Conservation (phyloP, 2,329 filamentous ascomycete genomes). For the Hymenoscyphus infarciens region DNA sequence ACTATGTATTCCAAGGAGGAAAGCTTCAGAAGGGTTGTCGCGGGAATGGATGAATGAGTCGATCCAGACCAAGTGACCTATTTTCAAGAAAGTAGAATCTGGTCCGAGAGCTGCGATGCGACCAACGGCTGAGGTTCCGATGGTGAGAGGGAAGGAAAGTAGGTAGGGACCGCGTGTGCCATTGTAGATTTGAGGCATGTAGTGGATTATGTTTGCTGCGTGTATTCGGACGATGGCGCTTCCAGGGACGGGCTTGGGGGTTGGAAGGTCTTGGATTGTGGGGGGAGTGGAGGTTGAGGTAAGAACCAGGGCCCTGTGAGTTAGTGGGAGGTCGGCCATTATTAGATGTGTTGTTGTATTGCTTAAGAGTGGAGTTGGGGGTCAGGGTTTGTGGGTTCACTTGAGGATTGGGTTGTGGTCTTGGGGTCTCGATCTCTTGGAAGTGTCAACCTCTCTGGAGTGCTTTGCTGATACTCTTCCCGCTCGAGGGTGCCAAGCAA, state of each 20-base stretch:
- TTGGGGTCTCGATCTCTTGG: too few species aligned
- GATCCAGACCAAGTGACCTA: constrained; percentile 38
- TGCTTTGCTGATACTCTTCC: not conserved
- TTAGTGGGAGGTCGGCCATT: not conserved
- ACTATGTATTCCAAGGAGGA: constrained; percentile 35
- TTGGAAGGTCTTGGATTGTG: constrained; percentile 34
- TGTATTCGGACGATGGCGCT: constrained; percentile 41
- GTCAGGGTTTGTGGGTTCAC: not conserved
- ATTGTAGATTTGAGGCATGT: constrained; percentile 39
- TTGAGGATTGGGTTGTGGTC: not conserved
- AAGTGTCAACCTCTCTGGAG: not conserved
- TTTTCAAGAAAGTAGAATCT: constrained; percentile 34
- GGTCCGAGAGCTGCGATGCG: constrained; percentile 36
- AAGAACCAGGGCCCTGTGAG: constrained; percentile 31
- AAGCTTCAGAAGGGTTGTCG: constrained; percentile 34
- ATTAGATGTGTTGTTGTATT: not conserved
- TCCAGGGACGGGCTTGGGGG: constrained; percentile 35
- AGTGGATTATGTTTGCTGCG: constrained; percentile 37
- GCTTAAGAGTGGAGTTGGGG: too few species aligned
- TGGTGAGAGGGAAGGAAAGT: constrained; percentile 33
- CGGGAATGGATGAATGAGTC: constrained; percentile 37
- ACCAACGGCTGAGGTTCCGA: constrained; percentile 34
- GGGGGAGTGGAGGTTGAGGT: constrained; percentile 21
- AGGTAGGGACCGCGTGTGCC: constrained; percentile 33
- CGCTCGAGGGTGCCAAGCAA: not conserved